These are phyloP conservation scores for Hypericum androsaemum DNA, from an alignment of 345 rosid species.

Conservation along the genomic window DNA sequence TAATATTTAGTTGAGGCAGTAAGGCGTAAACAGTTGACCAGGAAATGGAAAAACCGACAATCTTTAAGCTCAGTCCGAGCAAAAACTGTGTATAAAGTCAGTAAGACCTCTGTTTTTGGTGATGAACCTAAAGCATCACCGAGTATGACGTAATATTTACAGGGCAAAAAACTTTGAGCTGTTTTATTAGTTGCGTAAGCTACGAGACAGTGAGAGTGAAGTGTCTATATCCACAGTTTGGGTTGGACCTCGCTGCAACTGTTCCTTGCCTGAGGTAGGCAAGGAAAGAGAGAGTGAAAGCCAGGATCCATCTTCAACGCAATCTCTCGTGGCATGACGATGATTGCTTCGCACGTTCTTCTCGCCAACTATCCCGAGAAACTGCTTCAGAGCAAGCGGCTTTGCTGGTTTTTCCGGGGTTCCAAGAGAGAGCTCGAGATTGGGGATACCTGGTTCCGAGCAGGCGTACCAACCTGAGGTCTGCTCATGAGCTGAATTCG, in stretches of 20 bases:
- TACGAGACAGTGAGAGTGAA: too few relatives aligned
- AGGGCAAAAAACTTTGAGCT: too few relatives aligned
- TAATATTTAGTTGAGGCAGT: too few relatives aligned
- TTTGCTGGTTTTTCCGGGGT: not conserved
- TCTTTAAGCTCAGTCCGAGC: too few relatives aligned
- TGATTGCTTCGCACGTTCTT: not conserved
- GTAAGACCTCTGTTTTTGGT: too few relatives aligned
- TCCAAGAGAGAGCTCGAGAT: slow-evolving; percentile 17
- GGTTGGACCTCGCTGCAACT: not conserved
- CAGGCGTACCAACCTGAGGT: not conserved
- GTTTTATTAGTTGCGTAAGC: too few relatives aligned
- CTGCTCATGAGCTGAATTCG: not conserved
- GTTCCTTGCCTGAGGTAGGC: not conserved
- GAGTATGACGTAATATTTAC: too few relatives aligned
- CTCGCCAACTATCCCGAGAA: not conserved
- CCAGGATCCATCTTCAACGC: not conserved
- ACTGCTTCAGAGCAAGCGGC: not conserved
- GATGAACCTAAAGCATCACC: too few relatives aligned
- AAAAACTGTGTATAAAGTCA: too few relatives aligned
- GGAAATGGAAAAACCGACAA: too few relatives aligned
- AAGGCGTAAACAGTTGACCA: too few relatives aligned
- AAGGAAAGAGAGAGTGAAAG: slow-evolving; percentile 13
- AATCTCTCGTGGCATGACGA: not conserved
- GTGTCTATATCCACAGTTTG: too few relatives aligned
- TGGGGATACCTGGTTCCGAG: not conserved